Evolutionary conservation across 352 stramenopile species (phyloP).

Genomic region (Phytopythium litorale): DNA sequence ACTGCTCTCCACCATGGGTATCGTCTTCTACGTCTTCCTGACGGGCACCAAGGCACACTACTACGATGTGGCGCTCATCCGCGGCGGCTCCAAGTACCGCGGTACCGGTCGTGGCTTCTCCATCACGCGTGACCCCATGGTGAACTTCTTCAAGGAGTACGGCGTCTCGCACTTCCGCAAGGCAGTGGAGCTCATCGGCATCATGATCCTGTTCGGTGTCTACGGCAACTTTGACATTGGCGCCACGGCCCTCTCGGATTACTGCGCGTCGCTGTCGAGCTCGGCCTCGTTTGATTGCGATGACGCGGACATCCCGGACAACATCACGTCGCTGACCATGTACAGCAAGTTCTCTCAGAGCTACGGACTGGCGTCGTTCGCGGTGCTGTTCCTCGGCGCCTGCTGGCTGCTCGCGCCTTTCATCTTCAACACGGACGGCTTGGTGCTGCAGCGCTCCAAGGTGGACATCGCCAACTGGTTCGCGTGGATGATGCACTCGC

Average conservation of each 20-base stretch:
- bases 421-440: slow-evolving; percentile 87
- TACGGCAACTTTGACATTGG: slow-evolving; percentile 81
- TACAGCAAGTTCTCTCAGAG: slow-evolving; percentile 63
- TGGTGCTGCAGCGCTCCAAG: slow-evolving; percentile 81
- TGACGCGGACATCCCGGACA: slow-evolving; percentile 49
- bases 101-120: slow-evolving; percentile 84
- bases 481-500: slow-evolving; percentile 72
- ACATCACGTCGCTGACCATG: slow-evolving; percentile 59
- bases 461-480: slow-evolving; percentile 83
- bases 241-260: slow-evolving; percentile 29
- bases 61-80: slow-evolving; percentile 81
- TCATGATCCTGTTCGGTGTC: slow-evolving; percentile 82
- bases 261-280: slow-evolving; percentile 28
- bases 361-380: slow-evolving; percentile 79
- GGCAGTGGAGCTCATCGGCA: slow-evolving; percentile 76
- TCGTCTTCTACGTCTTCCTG: slow-evolving; percentile 87
- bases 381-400: slow-evolving; percentile 72
- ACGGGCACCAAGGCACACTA: slow-evolving; percentile 87
- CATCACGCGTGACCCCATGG: slow-evolving; percentile 83
- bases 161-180: slow-evolving; percentile 87
- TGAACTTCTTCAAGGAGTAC: slow-evolving; percentile 89
- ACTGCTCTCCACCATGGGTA: slow-evolving; percentile 70
- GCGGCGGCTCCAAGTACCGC: slow-evolving; percentile 83
- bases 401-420: slow-evolving; percentile 85
- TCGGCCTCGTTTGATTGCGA: slow-evolving; percentile 48